Percentiles rank a stretch among this genome's conserved stretches.
phyloP scores from a whole-genome alignment of 768 basidiomycete species.

The Lentinula lateritia region DNA sequence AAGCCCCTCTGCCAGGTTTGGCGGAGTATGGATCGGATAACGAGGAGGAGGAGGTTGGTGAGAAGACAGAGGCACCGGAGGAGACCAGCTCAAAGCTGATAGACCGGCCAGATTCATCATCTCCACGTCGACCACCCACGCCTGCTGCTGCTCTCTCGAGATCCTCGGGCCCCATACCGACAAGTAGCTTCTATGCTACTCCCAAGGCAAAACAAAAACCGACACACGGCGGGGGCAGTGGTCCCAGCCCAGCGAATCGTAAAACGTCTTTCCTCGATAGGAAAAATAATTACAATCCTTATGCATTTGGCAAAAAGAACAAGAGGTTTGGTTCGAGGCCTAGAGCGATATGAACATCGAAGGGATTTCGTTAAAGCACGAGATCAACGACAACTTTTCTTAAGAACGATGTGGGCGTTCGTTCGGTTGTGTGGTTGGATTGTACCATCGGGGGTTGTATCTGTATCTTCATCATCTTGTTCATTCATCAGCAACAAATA shows the following conservation, averaged over 20 bases:
- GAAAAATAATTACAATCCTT: not conserved
- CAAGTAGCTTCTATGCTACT: conserved; percentile 32
- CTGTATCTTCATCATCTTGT: not conserved
- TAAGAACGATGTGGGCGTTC: no score
- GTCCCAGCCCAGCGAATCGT: not conserved
- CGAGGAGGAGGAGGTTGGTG: conserved; percentile 14
- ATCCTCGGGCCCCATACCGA: conserved; percentile 14
- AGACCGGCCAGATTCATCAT: conserved; percentile 21
- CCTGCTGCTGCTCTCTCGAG: conserved; percentile 22
- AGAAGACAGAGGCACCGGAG: conserved; percentile 9
- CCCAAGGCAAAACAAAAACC: conserved; percentile 31
- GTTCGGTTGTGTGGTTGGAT: not conserved
- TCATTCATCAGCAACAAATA: not conserved
- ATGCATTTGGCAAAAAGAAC: not conserved
- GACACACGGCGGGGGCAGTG: not conserved
- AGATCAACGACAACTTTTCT: not conserved
- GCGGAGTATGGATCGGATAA: conserved; percentile 23
- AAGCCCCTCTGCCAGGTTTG: conserved; percentile 14
- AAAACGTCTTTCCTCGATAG: not conserved
- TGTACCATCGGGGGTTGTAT: not conserved
- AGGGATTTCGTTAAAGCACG: no score
- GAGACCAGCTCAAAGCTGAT: conserved; percentile 10
- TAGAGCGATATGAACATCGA: not conserved
- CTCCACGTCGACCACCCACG: conserved; percentile 22
- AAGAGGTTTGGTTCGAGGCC: not conserved